Evolutionary conservation across 2,329 filamentous ascomycete genomes (phyloP).

Genomic region (Nannizziopsis arthrosporioides): DNA sequence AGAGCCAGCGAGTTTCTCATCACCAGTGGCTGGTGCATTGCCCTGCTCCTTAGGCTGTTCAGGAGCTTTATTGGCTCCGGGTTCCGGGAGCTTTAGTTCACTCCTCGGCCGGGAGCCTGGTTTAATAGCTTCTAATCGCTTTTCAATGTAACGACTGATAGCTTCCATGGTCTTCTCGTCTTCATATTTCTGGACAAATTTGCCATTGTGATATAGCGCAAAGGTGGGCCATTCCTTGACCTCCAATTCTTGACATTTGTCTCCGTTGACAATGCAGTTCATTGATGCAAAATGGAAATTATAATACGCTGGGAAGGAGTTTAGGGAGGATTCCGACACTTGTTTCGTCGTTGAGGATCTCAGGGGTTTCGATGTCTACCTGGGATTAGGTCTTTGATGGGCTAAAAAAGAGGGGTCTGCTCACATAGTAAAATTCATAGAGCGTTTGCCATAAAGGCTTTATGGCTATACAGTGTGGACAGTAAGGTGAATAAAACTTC

Average conservation of each 20-base stretch:
- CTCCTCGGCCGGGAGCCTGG: constrained; percentile 66
- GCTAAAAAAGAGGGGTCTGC: constrained; percentile 11
- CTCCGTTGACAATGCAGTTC: constrained; percentile 73
- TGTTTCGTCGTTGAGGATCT: constrained; percentile 37
- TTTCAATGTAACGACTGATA: constrained; percentile 62
- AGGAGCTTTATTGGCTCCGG: constrained; percentile 43
- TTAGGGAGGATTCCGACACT: constrained; percentile 42
- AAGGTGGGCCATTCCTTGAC: constrained; percentile 66
- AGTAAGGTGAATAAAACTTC: constrained; percentile 43
- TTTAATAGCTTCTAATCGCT: constrained; percentile 60
- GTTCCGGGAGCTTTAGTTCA: constrained; percentile 56
- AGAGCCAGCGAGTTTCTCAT: constrained; percentile 29
- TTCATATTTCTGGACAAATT: constrained; percentile 49
- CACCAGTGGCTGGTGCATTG: constrained; percentile 31
- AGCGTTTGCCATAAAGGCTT: constrained; percentile 81
- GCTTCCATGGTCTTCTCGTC: constrained; percentile 57
- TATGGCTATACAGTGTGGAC: constrained; percentile 63
- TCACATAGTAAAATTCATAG: constrained; percentile 75
- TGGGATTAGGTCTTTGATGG: constrained; percentile 17
- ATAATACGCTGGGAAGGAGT: constrained; percentile 70
- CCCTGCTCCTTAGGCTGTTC: constrained; percentile 25
- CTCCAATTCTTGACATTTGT: constrained; percentile 59
- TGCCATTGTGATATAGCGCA: constrained; percentile 66
- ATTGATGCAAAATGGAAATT: constrained; percentile 77
- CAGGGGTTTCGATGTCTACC: constrained; percentile 63